Evolutionary conservation across 306 rosid species (phyloP).

Genomic region (Dryas alaskensis): DNA sequence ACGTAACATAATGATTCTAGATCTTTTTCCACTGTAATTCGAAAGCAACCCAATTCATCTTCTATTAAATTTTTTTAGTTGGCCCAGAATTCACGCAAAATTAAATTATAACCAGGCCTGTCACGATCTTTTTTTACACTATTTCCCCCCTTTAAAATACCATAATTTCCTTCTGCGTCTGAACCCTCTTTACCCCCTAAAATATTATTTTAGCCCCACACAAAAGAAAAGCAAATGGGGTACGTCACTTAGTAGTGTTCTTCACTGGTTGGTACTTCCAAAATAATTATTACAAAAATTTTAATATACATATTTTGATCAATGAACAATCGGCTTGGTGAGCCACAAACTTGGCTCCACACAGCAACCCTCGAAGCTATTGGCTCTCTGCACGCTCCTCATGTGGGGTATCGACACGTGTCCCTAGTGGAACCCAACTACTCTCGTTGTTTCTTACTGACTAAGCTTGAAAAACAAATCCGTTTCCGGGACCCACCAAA

Average conservation of each 20-base stretch:
- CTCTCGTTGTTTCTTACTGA: slow-evolving; percentile 45
- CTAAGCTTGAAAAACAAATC: slow-evolving; percentile 45
- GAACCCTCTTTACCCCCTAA: not conserved
- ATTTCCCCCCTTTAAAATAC: not conserved
- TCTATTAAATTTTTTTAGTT: not conserved
- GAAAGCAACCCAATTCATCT: slow-evolving; percentile 8
- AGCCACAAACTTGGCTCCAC: slow-evolving; percentile 8
- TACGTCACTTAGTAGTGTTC: slow-evolving; percentile 30
- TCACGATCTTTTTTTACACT: not conserved
- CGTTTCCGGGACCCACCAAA: slow-evolving; percentile 33
- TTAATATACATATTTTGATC: slow-evolving; percentile 7
- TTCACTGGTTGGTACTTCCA: slow-evolving; percentile 18
- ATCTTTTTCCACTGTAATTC: not conserved
- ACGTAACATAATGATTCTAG: not conserved
- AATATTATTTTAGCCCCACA: not conserved
- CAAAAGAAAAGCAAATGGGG: not conserved
- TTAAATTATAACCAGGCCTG: not conserved
- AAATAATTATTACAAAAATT: slow-evolving; percentile 1
- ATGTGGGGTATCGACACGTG: slow-evolving; percentile 7
- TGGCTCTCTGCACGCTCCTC: slow-evolving; percentile 22
- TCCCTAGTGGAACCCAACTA: slow-evolving; percentile 23
- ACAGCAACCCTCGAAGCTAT: slow-evolving; percentile 26
- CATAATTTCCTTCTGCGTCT: not conserved
- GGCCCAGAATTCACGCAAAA: not conserved
- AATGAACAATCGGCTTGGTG: slow-evolving; percentile 24